Conservation (phyloP, 805 yeast genomes). For the Myxozyma nipponensis region DNA sequence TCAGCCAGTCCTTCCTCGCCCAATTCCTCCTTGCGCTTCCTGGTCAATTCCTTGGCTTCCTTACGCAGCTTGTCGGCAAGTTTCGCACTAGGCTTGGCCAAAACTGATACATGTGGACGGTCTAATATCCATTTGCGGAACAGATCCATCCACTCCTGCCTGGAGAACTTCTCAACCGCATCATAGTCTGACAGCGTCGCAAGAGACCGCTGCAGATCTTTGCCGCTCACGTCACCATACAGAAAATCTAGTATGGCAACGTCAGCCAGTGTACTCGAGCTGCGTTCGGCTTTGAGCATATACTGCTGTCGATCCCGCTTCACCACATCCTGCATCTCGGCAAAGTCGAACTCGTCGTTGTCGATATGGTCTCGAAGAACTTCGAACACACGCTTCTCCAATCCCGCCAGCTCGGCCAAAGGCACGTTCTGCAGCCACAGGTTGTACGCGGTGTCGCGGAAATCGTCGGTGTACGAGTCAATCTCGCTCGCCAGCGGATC, state of each 20-base stretch:
- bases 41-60: constrained; percentile 48
- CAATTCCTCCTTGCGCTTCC: constrained; percentile 48
- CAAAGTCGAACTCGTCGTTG: constrained; percentile 52
- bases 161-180: constrained; percentile 55
- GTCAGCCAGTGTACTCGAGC: constrained; percentile 45
- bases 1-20: constrained; percentile 59
- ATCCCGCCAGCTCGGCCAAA: constrained; percentile 52
- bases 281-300: constrained; percentile 33
- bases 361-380: constrained; percentile 53
- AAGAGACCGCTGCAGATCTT: constrained; percentile 53
- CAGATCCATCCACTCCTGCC: constrained; percentile 62
- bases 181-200: constrained; percentile 60
- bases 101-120: constrained; percentile 59
- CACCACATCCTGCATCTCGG: constrained; percentile 62
- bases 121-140: constrained; percentile 53
- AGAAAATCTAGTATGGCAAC: constrained; percentile 73
- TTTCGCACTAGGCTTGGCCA: constrained; percentile 66
- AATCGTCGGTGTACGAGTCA: constrained; percentile 71
- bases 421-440: constrained; percentile 54
- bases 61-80: constrained; percentile 52
- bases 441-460: constrained; percentile 55
- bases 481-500: constrained; percentile 76
- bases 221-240: constrained; percentile 65
- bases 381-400: constrained; percentile 49
- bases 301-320: constrained; percentile 61